Conservation (phyloP, 176 grass and related monocot genomes). For the Hyparrhenia diplandra region DNA sequence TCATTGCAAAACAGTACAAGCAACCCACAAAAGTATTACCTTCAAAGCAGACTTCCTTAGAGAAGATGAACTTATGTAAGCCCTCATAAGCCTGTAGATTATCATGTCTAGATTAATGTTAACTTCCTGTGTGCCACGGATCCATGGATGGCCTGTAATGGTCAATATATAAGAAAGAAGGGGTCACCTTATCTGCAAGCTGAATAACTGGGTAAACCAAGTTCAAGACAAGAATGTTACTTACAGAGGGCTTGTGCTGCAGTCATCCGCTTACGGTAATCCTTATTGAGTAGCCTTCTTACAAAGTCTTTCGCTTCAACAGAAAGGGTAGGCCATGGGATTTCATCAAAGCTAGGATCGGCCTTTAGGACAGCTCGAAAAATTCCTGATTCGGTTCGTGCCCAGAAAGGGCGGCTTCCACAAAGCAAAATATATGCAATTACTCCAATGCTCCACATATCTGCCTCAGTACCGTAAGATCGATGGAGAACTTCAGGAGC, state of each 20-base stretch:
- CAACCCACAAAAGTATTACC: constrained; percentile 44
- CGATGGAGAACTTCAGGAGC: constrained; percentile 89
- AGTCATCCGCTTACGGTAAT: constrained; percentile 95
- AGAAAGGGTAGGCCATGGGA: constrained; percentile 76
- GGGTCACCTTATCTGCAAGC: constrained; percentile 1
- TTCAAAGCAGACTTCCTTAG: constrained; percentile 61
- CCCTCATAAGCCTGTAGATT: constrained; percentile 68
- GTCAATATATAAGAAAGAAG: neutral
- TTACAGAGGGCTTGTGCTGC: constrained; percentile 82
- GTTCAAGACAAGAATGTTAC: constrained; percentile 15
- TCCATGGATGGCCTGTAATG: constrained; percentile 65
- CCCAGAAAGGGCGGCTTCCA: constrained; percentile 91
- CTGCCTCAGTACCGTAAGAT: constrained; percentile 83
- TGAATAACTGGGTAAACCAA: neutral
- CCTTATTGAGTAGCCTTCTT: constrained; percentile 77
- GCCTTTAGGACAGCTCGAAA: constrained; percentile 86
- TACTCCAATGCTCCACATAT: constrained; percentile 99
- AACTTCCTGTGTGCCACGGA: constrained; percentile 42
- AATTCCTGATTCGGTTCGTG: constrained; percentile 83
- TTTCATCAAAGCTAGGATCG: constrained; percentile 80
- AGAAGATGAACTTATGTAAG: constrained; percentile 62
- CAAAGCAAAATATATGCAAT: constrained; percentile 93
- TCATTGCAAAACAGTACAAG: constrained; percentile 3
- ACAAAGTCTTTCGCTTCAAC: constrained; percentile 77
- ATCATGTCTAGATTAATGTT: constrained; percentile 63